Percentiles rank a stretch among this genome's conserved stretches.
phyloP scores from a whole-genome alignment of 352 stramenopile genomes.

The Globisporangium iwayamae region DNA sequence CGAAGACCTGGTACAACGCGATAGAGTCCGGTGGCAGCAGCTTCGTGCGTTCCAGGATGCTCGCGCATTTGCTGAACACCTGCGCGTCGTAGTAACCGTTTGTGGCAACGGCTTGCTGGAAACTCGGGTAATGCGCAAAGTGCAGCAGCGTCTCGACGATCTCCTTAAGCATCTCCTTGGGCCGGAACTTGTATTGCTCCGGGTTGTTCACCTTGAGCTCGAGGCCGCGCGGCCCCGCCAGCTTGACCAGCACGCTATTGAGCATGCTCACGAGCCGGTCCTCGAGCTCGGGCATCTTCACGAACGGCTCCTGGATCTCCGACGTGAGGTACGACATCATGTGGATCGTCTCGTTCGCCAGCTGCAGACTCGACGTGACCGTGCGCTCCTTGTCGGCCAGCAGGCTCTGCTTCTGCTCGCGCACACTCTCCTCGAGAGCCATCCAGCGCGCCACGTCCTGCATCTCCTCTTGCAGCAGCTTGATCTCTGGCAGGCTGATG shows the following conservation, averaged over 20 bases:
- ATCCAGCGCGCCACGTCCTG: conserved; percentile 73
- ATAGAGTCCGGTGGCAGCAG: conserved; percentile 42
- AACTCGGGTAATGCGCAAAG: conserved; percentile 89
- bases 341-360: conserved; percentile 97
- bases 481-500: conserved; percentile 95
- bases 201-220: conserved; percentile 97
- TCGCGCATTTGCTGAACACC: conserved; percentile 70
- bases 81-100: conserved; percentile 84
- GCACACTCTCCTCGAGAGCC: conserved; percentile 86
- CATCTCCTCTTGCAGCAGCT: conserved; percentile 91
- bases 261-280: conserved; percentile 95
- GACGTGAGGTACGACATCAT: conserved; percentile 98
- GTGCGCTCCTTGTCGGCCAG: conserved; percentile 88
- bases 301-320: conserved; percentile 92
- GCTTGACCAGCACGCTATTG: conserved; percentile 94
- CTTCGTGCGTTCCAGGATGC: conserved; percentile 67
- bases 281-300: conserved; percentile 91
- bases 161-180: conserved; percentile 96
- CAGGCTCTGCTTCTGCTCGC: conserved; percentile 86
- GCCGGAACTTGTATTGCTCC: conserved; percentile 97
- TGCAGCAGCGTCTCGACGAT: conserved; percentile 94
- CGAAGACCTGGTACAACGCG: conserved; percentile 56
- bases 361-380: conserved; percentile 91
- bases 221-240: conserved; percentile 90
- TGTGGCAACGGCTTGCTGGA: conserved; percentile 89